Evolutionary conservation across 345 rosid genomes (phyloP), one percentile per base, ranked within the genome.

Genomic region (Hypericum perforatum): DNA sequence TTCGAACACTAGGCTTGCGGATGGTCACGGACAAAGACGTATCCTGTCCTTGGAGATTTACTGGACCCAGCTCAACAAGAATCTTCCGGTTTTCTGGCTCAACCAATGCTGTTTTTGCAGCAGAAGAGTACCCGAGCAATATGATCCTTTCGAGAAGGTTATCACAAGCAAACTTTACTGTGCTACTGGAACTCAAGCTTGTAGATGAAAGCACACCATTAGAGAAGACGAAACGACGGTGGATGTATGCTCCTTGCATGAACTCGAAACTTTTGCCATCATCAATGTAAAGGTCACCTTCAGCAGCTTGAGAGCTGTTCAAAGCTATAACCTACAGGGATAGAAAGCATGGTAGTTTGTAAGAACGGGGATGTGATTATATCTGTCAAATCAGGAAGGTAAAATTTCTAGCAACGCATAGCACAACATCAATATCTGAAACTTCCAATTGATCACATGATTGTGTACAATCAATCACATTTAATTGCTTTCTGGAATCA

Each of bases 281-380:
- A 53, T 89, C 99, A 6, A 84, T 60, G 65, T 94, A 94, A n/a
- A 94, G 89, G 52, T 94, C 94, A 5, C 97, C 97, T 70, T 79
- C 83, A 5, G 99, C 99, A 57, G 69, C 82, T 67, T 78, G 78
- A 55, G 95, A 70, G 74, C 94, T 82, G 78, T 94, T 86, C 51
- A 94, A 70, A 37, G 99, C 99, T 43, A 94, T 75, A 60, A 94
- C 94, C 99, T 94, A 70, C 11, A 43, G 11, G 53, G 9, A 37
- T 43, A 58, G 8, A 15, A 12, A 39, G 2, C 39, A 16, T 9
- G 36, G 11, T 22, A 22, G 4, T 22, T 22, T 22, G 1, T 22
- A 22, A 22, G 32, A 22, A 22, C 32, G 32, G 32, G 32, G 32
- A 22, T 1, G 32, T 22, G 32, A 4, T 22, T 22, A 22, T 1